Evolutionary conservation across 768 basidiomycete genomes (phyloP), one percentile per base, ranked within the genome.

Genomic region (Coprinopsis marcescibilis): DNA sequence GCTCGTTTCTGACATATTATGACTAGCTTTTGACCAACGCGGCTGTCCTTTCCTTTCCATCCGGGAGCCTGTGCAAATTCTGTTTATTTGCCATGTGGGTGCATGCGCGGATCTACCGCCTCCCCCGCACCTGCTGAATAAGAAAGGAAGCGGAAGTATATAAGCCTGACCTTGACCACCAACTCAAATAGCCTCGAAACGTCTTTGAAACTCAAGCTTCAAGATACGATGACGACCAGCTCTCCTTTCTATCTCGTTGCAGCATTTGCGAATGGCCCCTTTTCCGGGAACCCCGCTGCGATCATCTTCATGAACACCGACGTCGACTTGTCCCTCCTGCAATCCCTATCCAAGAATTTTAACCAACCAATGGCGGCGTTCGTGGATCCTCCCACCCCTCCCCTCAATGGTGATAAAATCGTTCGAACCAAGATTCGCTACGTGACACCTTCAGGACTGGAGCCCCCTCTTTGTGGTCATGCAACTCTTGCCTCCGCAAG

Each of bases 221-320:
- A 10, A 19, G 6, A 6, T 11, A 43, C 4, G n/a, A 43, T 30
- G 24, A 20, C 21, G 4, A 43, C 41, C 19, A 56, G 51, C 20
- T 57, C 56, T 33, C 58, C 67, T 1, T 70, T 70, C 59, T 56
- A 60, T 33, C 43, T 75, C 30, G 51, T 70, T 49, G 61, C 76
- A 38, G 75, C 78, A 48, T 67, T 76, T 59, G 52, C 78, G 50
- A 56, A 59, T 48, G 50, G 65, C 50, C 46, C 69, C 45, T 61
- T 71, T 56, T 60, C 62, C 11, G 73, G 76, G 1, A 77, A 76
- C 51, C 73, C 75, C 0, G 72, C 75, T 2, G 64, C 60, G 4
- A 57, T 75, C 32, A 57, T 71, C 42, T 64, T 72, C 49, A 52
- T 68, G 5, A 64, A 71, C 44, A 46, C 57, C 2, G 43, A 55